Base-by-base conservation (phyloP, 257 asterid species). In the Gentiana macrophylla region DNA sequence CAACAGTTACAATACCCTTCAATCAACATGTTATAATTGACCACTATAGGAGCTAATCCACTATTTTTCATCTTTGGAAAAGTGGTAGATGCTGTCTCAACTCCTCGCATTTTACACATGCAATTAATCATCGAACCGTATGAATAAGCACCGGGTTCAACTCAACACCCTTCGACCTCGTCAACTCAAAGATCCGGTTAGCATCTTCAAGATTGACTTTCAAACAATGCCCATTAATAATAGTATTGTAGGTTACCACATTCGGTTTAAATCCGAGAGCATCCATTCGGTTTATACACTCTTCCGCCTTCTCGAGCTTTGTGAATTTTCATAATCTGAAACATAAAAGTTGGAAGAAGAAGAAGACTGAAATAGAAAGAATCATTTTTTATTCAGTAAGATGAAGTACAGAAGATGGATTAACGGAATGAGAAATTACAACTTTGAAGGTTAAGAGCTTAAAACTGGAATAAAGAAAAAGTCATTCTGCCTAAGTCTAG, bases 161-260 rank as follows among this genome's bases (percentile, higher is more conserved):
- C 24, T 15, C 24, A 15, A 15, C 24, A 15, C 24, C 24, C 24
- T 15, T 15, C 24, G 24, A 15, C 24, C 24, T 15, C 24, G 0
- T 15, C 24, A 15, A 15, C 24, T 62, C 77, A 10, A 74, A 37
- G 61, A 77, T 50, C 64, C 53, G 52, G 57, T 55, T 38, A 32
- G 77, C 84, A n/a, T 72, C 74, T 66, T 68, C 70, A 15, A 71
- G 37, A 50, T 83, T 63, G 38, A 78, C 79, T 47, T 36, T 64
- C 57, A 35, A 43, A 55, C 81, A 72, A 60, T 66, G 70, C 8
- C 80, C 80, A 36, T 70, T 53, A 64, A 78, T 64, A 15, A 80
- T 61, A 3, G 86, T 76, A 67, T 74, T 79, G 63, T 61, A 84
- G 1, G 89, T 78, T 57, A 80, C 72, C 55, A 64, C 62, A 72